Conservation (phyloP, 2,329 filamentous ascomycete species). For the Arachnomyces sp. region DNA sequence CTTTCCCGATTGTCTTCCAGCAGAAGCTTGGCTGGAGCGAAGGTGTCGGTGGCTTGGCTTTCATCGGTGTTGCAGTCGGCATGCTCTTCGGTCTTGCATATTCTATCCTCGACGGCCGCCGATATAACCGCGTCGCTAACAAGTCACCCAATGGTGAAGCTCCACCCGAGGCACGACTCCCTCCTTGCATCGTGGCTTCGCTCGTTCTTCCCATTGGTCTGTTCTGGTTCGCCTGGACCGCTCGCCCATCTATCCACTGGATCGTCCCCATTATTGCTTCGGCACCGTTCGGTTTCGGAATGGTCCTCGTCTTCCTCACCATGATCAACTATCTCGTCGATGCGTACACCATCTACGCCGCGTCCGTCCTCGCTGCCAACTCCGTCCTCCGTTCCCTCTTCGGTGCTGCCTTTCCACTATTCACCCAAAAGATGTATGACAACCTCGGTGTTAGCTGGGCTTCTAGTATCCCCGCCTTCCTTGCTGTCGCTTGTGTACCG, state of each 20-base stretch:
- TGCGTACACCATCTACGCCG: constrained; percentile 65
- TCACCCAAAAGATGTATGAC: constrained; percentile 45
- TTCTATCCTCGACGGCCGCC: constrained; percentile 46
- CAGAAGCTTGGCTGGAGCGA: constrained; percentile 49
- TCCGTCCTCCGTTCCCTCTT: constrained; percentile 70
- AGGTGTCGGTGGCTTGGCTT: constrained; percentile 55
- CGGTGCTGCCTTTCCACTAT: constrained; percentile 72
- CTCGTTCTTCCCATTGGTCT: constrained; percentile 55
- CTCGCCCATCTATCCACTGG: constrained; percentile 49
- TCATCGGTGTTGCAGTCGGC: constrained; percentile 60
- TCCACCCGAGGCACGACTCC: constrained; percentile 58
- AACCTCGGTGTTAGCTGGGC: constrained; percentile 68
- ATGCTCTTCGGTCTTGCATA: constrained; percentile 53
- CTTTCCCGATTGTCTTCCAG: constrained; percentile 60
- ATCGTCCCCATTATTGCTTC: constrained; percentile 42
- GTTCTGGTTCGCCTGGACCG: constrained; percentile 64
- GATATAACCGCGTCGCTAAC: constrained; percentile 42
- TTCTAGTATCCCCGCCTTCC: constrained; percentile 62
- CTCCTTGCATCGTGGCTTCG: constrained; percentile 53
- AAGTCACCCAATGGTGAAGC: constrained; percentile 44
- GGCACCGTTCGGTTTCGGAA: constrained; percentile 49
- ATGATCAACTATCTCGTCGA: constrained; percentile 62
- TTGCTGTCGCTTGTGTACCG: constrained; percentile 62
- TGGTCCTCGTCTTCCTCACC: constrained; percentile 54
- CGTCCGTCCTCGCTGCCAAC: constrained; percentile 66